Percentiles rank a stretch among this genome's conserved stretches.
phyloP scores from a whole-genome alignment of 306 rosid species.

The Pyrus bretschneideri region DNA sequence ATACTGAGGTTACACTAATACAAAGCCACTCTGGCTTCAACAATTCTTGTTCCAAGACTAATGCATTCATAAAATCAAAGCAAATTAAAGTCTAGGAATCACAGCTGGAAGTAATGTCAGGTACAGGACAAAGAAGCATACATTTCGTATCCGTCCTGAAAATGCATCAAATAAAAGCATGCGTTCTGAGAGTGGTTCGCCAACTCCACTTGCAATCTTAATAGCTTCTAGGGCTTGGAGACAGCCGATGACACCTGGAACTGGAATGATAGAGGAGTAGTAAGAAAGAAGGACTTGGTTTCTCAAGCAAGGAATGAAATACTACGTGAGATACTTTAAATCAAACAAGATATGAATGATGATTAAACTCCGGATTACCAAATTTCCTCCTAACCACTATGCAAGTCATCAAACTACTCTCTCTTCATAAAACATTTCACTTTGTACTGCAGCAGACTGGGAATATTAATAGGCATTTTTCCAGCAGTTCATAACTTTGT shows the following conservation, averaged over 20 bases:
- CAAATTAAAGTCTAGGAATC: neutral
- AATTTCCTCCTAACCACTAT: neutral
- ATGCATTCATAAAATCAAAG: too few relatives aligned
- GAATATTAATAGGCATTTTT: neutral
- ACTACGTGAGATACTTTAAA: neutral
- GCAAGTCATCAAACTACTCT: neutral
- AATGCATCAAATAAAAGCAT: slow-evolving; percentile 93
- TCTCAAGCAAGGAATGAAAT: neutral
- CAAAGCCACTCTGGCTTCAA: neutral
- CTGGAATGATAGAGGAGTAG: slow-evolving; percentile 34
- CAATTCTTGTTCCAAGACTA: neutral
- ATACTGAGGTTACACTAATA: neutral
- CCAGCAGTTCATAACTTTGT: neutral
- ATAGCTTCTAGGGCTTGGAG: slow-evolving; percentile 97
- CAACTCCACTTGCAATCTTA: slow-evolving; percentile 79
- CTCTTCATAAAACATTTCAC: neutral
- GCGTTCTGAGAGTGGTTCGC: slow-evolving; percentile 81
- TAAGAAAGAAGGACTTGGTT: neutral
- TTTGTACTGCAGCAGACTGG: neutral
- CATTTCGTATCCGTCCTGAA: slow-evolving; percentile 68
- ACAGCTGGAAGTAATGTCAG: neutral
- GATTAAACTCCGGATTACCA: neutral
- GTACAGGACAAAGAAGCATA: slow-evolving; percentile 29
- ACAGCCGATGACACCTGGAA: slow-evolving; percentile 96
- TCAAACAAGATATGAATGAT: neutral